A percentile compares a stretch with the other conserved stretches of the same genome.
Evolutionary conservation across 2,329 filamentous ascomycete species (phyloP).

Genomic region (Ascochyta fabae): DNA sequence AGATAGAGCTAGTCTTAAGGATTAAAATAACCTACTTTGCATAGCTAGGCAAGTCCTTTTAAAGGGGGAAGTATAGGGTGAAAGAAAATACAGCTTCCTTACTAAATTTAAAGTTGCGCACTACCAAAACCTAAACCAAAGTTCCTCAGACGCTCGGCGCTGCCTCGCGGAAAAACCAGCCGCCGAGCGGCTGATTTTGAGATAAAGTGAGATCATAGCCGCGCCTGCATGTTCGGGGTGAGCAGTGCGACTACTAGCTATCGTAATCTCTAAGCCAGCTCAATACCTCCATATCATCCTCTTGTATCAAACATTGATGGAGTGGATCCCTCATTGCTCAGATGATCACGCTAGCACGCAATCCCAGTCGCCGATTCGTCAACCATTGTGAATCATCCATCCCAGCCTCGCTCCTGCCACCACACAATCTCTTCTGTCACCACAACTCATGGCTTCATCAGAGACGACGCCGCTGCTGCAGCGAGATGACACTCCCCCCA

Average conservation of each 20-base stretch:
- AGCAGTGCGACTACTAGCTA: neutral
- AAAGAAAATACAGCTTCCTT: too few relatives aligned
- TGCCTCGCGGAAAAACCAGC: too few relatives aligned
- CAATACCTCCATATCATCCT: neutral
- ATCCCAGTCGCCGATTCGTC: constrained; percentile 14
- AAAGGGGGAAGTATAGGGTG: too few relatives aligned
- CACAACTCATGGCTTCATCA: constrained; percentile 26
- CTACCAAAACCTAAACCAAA: too few relatives aligned
- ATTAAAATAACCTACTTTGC: too few relatives aligned
- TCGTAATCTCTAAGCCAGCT: too few relatives aligned
- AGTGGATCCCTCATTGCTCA: neutral
- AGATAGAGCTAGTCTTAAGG: too few relatives aligned
- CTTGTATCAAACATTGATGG: neutral
- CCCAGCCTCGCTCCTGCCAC: constrained; percentile 3
- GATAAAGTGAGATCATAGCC: constrained; percentile 4
- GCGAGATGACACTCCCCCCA: constrained; percentile 13
- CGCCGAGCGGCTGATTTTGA: too few relatives aligned
- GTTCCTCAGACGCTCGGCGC: too few relatives aligned
- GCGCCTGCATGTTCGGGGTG: neutral
- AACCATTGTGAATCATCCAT: constrained; percentile 6
- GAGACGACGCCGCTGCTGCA: constrained; percentile 35
- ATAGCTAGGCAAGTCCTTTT: too few relatives aligned
- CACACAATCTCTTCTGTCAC: neutral
- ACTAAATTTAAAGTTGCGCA: too few relatives aligned
- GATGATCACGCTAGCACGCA: constrained; percentile 15